A percentile compares a stretch with the other conserved stretches of the same genome.
Evolutionary conservation across 2,329 filamentous ascomycete genomes (phyloP).

Genomic region (Phoma herbarum): DNA sequence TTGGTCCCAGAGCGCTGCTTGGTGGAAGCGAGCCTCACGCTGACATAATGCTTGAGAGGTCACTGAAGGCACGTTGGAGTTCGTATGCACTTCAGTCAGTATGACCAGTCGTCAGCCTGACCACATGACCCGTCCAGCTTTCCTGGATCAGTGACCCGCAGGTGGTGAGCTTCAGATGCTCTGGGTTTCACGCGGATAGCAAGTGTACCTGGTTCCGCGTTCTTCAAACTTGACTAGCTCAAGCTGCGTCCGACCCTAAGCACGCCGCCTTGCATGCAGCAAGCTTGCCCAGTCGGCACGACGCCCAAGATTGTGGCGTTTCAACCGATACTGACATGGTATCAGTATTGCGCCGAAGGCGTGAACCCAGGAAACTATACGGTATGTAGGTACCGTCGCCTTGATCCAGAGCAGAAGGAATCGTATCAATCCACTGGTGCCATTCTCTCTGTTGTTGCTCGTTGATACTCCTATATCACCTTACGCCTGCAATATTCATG

Average conservation of each 20-base stretch:
- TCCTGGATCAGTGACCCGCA: background rate
- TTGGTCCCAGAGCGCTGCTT: too few species aligned
- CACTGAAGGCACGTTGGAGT: background rate
- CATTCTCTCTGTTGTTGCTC: background rate
- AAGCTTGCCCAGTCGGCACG: background rate
- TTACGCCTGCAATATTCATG: background rate
- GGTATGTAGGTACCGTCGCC: background rate
- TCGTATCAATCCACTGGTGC: background rate
- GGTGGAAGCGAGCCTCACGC: background rate
- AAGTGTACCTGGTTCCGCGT: background rate
- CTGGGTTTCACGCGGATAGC: background rate
- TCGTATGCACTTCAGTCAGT: background rate
- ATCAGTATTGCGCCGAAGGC: conserved; percentile 1
- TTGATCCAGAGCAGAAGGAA: background rate
- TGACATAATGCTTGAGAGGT: background rate
- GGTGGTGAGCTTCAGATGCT: background rate
- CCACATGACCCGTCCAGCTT: too few species aligned
- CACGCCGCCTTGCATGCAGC: background rate
- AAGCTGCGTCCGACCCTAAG: background rate
- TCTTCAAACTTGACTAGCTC: background rate
- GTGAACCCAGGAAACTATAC: background rate
- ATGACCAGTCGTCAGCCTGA: background rate
- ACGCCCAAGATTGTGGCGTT: background rate
- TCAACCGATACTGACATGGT: background rate
- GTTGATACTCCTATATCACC: background rate